phyloP scores from a whole-genome alignment of 805 yeast species.

The Wickerhamomyces rabaulensis region DNA sequence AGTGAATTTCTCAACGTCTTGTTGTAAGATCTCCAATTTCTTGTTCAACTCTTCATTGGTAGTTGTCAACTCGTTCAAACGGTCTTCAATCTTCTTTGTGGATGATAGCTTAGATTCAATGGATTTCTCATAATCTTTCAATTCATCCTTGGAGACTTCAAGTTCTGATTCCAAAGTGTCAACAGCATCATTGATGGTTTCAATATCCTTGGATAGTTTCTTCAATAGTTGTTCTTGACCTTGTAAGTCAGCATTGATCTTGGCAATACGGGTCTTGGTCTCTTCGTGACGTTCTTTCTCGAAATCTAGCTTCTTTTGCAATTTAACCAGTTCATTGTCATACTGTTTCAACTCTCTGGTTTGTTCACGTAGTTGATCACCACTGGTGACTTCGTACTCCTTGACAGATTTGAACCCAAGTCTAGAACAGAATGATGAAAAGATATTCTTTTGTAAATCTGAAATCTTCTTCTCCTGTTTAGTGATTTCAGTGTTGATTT shows the following conservation, averaged over 20 bases:
- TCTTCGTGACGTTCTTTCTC: slow-evolving; percentile 57
- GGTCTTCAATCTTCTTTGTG: slow-evolving; percentile 44
- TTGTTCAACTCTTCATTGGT: slow-evolving; percentile 27
- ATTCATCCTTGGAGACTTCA: slow-evolving; percentile 32
- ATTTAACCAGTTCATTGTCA: slow-evolving; percentile 52
- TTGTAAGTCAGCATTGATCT: slow-evolving; percentile 35
- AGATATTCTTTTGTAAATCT: slow-evolving; percentile 40
- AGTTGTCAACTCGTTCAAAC: slow-evolving; percentile 30
- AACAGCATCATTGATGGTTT: slow-evolving; percentile 26
- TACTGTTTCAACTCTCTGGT: slow-evolving; percentile 58
- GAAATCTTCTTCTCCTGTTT: slow-evolving; percentile 26
- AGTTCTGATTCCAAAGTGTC: slow-evolving; percentile 37
- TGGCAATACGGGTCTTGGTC: slow-evolving; percentile 40
- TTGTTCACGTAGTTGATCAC: slow-evolving; percentile 48
- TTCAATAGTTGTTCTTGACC: slow-evolving; percentile 31
- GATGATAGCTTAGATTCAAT: slow-evolving; percentile 27
- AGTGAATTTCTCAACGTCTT: slow-evolving; percentile 46
- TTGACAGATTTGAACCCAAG: slow-evolving; percentile 50
- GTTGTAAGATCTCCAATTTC: slow-evolving; percentile 39
- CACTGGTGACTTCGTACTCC: slow-evolving; percentile 69
- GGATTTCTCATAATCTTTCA: slow-evolving; percentile 28
- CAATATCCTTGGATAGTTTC: slow-evolving; percentile 29
- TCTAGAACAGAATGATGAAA: slow-evolving; percentile 47
- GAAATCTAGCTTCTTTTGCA: slow-evolving; percentile 58
- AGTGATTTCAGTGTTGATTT: slow-evolving; percentile 21